Evolutionary conservation across 805 yeast genomes (phyloP), one percentile per base, ranked within the genome.

Genomic region (Metschnikowia shivogae): DNA sequence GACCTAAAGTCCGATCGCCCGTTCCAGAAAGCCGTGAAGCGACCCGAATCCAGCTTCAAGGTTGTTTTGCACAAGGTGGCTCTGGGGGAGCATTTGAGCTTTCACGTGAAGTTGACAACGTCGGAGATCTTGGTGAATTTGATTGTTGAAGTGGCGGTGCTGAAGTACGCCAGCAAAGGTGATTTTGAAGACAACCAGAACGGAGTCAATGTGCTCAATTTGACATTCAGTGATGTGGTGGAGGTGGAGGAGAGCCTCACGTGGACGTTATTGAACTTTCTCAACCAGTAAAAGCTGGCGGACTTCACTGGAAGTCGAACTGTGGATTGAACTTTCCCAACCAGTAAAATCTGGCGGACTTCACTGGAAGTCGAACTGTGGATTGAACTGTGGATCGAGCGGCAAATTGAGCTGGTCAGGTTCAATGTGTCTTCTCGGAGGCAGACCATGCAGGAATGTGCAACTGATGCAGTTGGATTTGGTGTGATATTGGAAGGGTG

Each of bases 231-330:
- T 44, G 83, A 80, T 43, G 62, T 76, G 31, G 59, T 68, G 35
- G 84, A 77, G 34, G 62, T 79, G 5, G 78, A 74, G 41, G 82
- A 80, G 53, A 78, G 84, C 53, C 56, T 81, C 36, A 71, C 69
- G 37, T 81, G 85, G 85, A 63, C 80, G 1, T 59, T 80, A 2
- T 54, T 62, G 41, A 66, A 62, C 43, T 70, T 70, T 50, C 46
- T 63, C 13, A 48, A 59, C 10, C 43, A 20, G 22, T 20, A 26
- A 12, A 35, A 7, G 8, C 26, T 22, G 8, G 26, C 8, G 26
- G 8, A 22, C 26, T 22, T 22, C 17, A 22, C 26, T 7, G 26
- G 26, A 7, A 22, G 26, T 22, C 26, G 8, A 22, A 22, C 8
- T 22, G 26, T 22, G 24, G 6, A 22, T 22, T 22, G 6, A 22